Evolutionary conservation across 306 rosid species (phyloP), one percentile per base, ranked within the genome.

Genomic region (Comarum palustre): DNA sequence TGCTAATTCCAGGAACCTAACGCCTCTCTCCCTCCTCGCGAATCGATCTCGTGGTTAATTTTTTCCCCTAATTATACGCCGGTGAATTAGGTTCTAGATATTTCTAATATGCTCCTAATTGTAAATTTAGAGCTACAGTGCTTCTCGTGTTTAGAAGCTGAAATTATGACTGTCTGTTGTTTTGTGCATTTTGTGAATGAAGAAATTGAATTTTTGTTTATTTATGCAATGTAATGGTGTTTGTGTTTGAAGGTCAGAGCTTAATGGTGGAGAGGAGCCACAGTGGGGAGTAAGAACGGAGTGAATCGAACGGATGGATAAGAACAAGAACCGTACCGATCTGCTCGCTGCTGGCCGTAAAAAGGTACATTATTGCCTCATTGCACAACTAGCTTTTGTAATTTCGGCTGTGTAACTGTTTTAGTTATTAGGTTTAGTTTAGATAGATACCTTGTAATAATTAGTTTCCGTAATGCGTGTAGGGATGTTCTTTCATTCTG

Each of bases 331-430:
- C 82, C 98, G 97, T 57, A 86, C 96, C 84, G 97, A 93, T 91
- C 88, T 90, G 83, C 98, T 93, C 22, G 87, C 96, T 27, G 98
- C 97, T 16, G 98, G 98, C 54, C 83, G 79, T 11, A 88, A 93
- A 73, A 91, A 73, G 98, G 98, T 93, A 75, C 60, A 29, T 41
- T n/a, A 9, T 9, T 4, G 46, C 43, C 51, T 27, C 36, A 8
- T 9, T 8, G 47, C 25, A 6, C 55, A 39, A 41, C 55, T 76
- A 22, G 27, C 51, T 64, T 71, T 24, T 3, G 22, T 31, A 27
- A 16, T 60, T 60, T n/a, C 36, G 3, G 60, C 11, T 63, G n/a
- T 29, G 0, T 39, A 7, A 39, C 42, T 39, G 42, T 8, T 52
- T 43, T 11, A 8, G 8, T 36, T 54, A 3, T 24, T 22, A 22